Evolutionary conservation across 2,329 filamentous ascomycete genomes (phyloP).

Genomic region (Hypomyces perniciosus): DNA sequence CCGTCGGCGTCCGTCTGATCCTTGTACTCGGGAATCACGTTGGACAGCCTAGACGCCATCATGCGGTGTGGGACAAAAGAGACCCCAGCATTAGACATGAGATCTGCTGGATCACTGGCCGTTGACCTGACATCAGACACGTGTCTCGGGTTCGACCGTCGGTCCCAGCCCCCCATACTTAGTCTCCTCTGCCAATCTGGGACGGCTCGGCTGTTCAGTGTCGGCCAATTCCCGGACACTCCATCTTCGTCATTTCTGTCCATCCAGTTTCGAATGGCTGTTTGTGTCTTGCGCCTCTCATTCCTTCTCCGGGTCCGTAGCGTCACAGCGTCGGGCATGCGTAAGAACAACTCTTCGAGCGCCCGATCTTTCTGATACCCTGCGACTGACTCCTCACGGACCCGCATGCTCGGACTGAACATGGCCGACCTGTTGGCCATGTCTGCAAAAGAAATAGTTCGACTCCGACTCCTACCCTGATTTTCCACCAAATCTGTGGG

Average conservation of each 20-base stretch:
- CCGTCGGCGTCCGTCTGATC: conserved; percentile 77
- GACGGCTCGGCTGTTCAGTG: conserved; percentile 38
- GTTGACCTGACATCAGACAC: conserved; percentile 54
- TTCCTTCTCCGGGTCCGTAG: conserved; percentile 54
- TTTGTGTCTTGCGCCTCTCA: conserved; percentile 68
- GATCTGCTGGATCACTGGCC: conserved; percentile 58
- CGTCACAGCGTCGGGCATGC: conserved; percentile 59
- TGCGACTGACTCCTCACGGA: conserved; percentile 79
- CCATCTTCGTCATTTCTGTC: conserved; percentile 56
- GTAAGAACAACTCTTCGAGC: conserved; percentile 83
- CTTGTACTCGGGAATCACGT: conserved; percentile 36
- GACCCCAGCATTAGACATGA: conserved; percentile 48
- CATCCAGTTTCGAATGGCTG: conserved; percentile 88
- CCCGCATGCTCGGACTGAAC: conserved; percentile 66
- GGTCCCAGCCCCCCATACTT: conserved; percentile 43
- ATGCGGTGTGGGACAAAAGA: conserved; percentile 19
- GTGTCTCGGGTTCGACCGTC: conserved; percentile 40
- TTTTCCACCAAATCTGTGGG: conserved; percentile 82
- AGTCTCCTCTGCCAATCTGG: conserved; percentile 47
- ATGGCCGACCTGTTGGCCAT: conserved; percentile 51
- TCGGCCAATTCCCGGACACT: conserved; percentile 43
- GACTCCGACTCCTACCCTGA: conserved; percentile 44
- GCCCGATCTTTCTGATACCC: conserved; percentile 87
- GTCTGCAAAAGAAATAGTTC: conserved; percentile 52
- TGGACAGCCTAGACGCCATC: conserved; percentile 35